Conservation (phyloP, 371 early-diverging fungal species). For the Synchytrium microbalum region DNA sequence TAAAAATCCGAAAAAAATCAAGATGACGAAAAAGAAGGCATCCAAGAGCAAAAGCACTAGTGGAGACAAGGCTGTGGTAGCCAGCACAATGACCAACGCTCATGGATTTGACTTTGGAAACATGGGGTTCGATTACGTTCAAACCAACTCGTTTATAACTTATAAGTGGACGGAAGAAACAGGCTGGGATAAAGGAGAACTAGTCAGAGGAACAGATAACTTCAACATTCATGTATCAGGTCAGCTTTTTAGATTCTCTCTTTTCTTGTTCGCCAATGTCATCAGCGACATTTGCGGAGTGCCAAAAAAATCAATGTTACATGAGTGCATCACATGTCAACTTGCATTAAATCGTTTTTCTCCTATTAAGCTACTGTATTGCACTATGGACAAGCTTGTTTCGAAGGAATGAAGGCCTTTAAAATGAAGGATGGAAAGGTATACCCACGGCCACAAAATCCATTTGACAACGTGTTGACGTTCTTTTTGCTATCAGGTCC, state of each 20-base stretch:
- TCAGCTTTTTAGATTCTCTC: slow-evolving; percentile 10
- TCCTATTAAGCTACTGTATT: slow-evolving; percentile 47
- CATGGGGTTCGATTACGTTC: slow-evolving; percentile 61
- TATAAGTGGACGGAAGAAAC: slow-evolving; percentile 49
- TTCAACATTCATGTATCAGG: slow-evolving; percentile 32
- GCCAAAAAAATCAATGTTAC: slow-evolving; percentile 16
- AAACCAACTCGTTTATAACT: slow-evolving; percentile 54
- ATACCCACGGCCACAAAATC: not conserved
- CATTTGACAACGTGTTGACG: not conserved
- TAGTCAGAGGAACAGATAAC: slow-evolving; percentile 39
- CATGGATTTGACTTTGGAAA: slow-evolving; percentile 55
- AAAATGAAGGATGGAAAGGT: slow-evolving; percentile 56
- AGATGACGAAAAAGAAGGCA: too few species aligned
- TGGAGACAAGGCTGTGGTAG: too few species aligned
- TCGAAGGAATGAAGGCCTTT: slow-evolving; percentile 81
- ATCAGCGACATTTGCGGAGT: slow-evolving; percentile 29
- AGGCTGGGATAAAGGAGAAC: slow-evolving; percentile 54
- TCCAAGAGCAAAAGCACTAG: too few species aligned
- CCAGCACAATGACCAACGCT: not conserved
- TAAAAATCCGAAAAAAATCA: too few species aligned
- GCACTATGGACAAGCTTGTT: slow-evolving; percentile 71
- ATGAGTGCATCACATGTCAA: not conserved
- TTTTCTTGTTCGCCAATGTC: not conserved
- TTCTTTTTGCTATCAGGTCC: too few species aligned
- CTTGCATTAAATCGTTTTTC: not conserved